Percentiles rank a stretch among this genome's conserved stretches.
These are phyloP conservation scores for Cyclaneusma minus DNA, from an alignment of 2,329 filamentous ascomycete genomes.

Conservation along the genomic window DNA sequence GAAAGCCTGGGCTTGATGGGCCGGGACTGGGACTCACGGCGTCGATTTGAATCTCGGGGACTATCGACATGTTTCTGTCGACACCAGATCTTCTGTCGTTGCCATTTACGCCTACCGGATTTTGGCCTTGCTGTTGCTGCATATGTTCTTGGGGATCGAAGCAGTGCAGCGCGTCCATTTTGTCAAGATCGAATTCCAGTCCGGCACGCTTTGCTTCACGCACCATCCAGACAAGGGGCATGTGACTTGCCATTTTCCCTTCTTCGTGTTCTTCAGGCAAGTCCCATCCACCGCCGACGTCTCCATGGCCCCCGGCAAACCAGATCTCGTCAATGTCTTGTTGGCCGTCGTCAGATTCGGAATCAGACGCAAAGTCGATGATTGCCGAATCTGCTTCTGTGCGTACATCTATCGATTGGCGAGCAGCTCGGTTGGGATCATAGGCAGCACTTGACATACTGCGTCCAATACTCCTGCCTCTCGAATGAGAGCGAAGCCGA, in stretches of 20 bases:
- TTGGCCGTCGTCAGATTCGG: slow-evolving; percentile 17
- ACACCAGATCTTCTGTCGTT: background rate
- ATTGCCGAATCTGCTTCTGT: background rate
- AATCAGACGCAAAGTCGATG: slow-evolving; percentile 1
- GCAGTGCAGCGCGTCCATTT: slow-evolving; percentile 20
- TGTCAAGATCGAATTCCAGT: slow-evolving; percentile 36
- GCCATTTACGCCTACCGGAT: no score
- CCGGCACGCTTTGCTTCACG: slow-evolving; percentile 38
- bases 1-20: no score
- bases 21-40: background rate
- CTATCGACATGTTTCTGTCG: no score
- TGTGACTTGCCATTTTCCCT: slow-evolving; percentile 28
- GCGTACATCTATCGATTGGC: no score
- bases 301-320: slow-evolving; percentile 44
- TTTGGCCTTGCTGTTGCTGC: background rate
- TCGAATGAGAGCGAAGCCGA: no score
- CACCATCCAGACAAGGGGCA: slow-evolving; percentile 43
- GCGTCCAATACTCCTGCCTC: no score
- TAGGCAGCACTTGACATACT: no score
- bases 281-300: slow-evolving; percentile 43
- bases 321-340: slow-evolving; percentile 45
- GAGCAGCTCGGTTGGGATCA: no score
- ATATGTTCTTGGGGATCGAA: background rate
- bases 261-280: slow-evolving; percentile 23
- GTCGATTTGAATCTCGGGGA: background rate